Percentiles rank a stretch among this genome's conserved stretches.
Evolutionary conservation across 2,329 filamentous ascomycete species (phyloP).

Genomic region (Apiospora hydei): DNA sequence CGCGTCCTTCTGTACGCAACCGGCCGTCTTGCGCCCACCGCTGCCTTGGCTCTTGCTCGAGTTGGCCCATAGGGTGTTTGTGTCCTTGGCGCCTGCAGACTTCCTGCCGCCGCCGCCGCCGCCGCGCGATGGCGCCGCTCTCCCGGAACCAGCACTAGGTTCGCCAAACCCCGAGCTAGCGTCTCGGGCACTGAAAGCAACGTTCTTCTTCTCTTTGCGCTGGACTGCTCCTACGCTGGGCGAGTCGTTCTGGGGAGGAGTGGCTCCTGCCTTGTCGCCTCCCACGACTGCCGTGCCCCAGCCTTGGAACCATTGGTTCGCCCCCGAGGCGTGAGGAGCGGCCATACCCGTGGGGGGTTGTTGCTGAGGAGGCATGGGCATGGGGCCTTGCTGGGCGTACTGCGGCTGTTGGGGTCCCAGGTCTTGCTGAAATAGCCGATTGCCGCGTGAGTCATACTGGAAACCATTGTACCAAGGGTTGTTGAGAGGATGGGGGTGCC

Average conservation of each 20-base stretch:
- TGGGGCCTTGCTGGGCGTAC: neutral
- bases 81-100: neutral
- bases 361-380: slow-evolving; percentile 1
- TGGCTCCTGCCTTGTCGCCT: neutral
- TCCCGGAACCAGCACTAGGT: neutral
- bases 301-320: slow-evolving; percentile 35
- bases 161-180: neutral
- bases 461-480: slow-evolving; percentile 54
- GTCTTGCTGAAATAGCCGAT: neutral
- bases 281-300: slow-evolving; percentile 29
- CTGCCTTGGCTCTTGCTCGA: neutral
- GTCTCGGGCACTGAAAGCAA: neutral
- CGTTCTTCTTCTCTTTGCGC: slow-evolving; percentile 13
- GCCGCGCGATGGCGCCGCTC: neutral
- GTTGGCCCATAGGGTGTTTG: neutral
- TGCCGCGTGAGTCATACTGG: neutral
- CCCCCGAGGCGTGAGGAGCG: slow-evolving; percentile 22
- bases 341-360: slow-evolving; percentile 18
- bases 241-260: slow-evolving; percentile 14
- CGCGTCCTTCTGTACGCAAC: neutral
- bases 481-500: slow-evolving; percentile 52
- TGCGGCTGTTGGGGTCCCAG: neutral
- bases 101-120: neutral
- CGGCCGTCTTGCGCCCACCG: slow-evolving; percentile 6
- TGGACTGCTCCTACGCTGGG: slow-evolving; percentile 12